These are phyloP conservation scores for Cicer cuneatum DNA, from an alignment of 306 rosid species.

Conservation along the genomic window DNA sequence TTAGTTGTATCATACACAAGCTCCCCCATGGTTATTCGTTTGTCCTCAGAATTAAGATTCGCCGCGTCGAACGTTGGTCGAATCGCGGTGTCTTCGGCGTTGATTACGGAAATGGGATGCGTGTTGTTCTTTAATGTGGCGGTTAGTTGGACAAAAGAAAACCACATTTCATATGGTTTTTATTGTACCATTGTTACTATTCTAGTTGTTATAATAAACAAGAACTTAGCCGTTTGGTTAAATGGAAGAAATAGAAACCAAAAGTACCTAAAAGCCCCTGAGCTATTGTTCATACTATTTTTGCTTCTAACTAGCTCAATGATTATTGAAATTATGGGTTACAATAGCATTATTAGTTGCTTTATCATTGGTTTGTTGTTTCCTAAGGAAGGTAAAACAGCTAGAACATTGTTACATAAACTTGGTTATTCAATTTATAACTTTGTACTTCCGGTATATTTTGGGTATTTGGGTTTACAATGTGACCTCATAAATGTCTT, in stretches of 20 bases:
- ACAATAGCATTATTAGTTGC: slow-evolving; percentile 69
- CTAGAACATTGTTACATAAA: slow-evolving; percentile 75
- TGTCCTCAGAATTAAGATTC: slow-evolving; percentile 70
- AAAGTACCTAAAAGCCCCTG: slow-evolving; percentile 76
- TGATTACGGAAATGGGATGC: slow-evolving; percentile 72
- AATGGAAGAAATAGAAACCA: slow-evolving; percentile 61
- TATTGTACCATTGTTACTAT: slow-evolving; percentile 20
- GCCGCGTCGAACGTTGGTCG: slow-evolving; percentile 69
- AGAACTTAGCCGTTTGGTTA: slow-evolving; percentile 66
- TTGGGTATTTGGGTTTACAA: slow-evolving; percentile 87
- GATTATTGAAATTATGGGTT: slow-evolving; percentile 63
- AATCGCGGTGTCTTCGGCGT: slow-evolving; percentile 60
- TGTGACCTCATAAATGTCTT: slow-evolving; percentile 57
- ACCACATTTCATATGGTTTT: slow-evolving; percentile 6
- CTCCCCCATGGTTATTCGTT: slow-evolving; percentile 81
- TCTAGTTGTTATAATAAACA: slow-evolving; percentile 41
- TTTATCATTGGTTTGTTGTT: slow-evolving; percentile 65
- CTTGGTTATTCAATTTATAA: slow-evolving; percentile 81
- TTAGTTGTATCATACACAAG: slow-evolving; percentile 69
- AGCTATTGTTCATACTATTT: slow-evolving; percentile 62
- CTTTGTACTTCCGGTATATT: slow-evolving; percentile 80
- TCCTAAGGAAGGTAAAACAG: slow-evolving; percentile 88
- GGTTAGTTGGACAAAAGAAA: slow-evolving; percentile 19
- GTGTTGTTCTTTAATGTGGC: slow-evolving; percentile 57
- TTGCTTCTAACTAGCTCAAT: slow-evolving; percentile 62